A percentile compares a stretch with the other conserved stretches of the same genome.
Evolutionary conservation across 2,329 filamentous ascomycete genomes (phyloP).

Genomic region (Xylariales sp.): DNA sequence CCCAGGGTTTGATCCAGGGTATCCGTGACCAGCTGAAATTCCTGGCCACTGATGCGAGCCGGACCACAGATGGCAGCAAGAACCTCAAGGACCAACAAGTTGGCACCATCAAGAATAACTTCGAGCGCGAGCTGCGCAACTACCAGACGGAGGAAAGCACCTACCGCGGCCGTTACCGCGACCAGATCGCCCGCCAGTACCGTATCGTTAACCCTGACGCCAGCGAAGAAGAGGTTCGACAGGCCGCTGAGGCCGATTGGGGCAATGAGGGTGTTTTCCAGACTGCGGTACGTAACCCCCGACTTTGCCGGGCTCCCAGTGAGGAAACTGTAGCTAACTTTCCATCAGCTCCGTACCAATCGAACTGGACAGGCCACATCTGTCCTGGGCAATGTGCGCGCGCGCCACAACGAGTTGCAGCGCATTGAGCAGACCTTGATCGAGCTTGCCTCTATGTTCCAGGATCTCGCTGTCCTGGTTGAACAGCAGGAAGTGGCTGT

Average conservation of each 20-base stretch:
- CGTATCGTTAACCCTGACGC: constrained; percentile 78
- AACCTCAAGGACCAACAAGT: constrained; percentile 67
- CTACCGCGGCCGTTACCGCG: constrained; percentile 67
- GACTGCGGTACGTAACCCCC: constrained; percentile 60
- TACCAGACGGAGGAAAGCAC: constrained; percentile 68
- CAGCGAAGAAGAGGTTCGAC: constrained; percentile 65
- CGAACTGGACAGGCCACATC: constrained; percentile 68
- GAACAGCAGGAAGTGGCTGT: constrained; percentile 67
- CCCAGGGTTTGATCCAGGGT: constrained; percentile 66
- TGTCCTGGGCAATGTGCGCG: constrained; percentile 73
- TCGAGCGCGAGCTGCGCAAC: constrained; percentile 65
- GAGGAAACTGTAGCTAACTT: constrained; percentile 6
- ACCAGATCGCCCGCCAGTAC: constrained; percentile 77
- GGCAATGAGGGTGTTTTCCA: constrained; percentile 78
- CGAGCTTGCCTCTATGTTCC: constrained; percentile 67
- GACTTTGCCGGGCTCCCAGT: constrained; percentile 2
- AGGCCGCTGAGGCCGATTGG: constrained; percentile 69
- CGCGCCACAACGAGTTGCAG: constrained; percentile 78
- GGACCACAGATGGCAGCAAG: constrained; percentile 56
- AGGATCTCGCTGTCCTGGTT: constrained; percentile 70
- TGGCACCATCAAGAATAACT: constrained; percentile 64
- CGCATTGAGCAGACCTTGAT: constrained; percentile 72
- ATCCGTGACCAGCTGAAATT: constrained; percentile 78
- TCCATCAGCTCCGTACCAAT: constrained; percentile 67
- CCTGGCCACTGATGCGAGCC: constrained; percentile 65